A percentile compares a stretch with the other conserved stretches of the same genome.
These are phyloP conservation scores for Gynostemma pentaphyllum DNA, from an alignment of 306 rosid genomes.

Conservation along the genomic window DNA sequence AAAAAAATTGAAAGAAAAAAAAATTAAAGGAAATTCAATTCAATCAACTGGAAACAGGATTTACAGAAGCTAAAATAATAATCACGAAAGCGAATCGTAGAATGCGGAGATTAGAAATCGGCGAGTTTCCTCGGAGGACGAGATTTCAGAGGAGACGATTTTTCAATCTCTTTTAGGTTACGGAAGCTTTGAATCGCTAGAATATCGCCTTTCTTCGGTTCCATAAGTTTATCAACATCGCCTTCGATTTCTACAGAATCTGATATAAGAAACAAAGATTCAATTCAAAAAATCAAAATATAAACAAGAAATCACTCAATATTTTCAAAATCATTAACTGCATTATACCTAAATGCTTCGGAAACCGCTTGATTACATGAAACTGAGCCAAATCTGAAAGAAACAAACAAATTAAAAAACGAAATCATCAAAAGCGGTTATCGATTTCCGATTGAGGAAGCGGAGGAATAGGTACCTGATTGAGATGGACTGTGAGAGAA, in stretches of 20 bases:
- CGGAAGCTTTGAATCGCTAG: constrained; percentile 50
- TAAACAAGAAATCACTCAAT: not conserved
- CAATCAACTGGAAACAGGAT: not conserved
- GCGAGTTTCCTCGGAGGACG: constrained; percentile 63
- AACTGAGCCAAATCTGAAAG: constrained; percentile 63
- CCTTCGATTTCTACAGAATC: constrained; percentile 25
- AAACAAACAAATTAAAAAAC: not conserved
- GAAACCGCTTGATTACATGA: constrained; percentile 28
- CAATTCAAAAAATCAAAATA: not conserved
- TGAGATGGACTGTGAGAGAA: constrained; percentile 86
- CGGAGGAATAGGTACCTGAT: constrained; percentile 45
- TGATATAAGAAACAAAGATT: not conserved
- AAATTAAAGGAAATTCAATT: not conserved
- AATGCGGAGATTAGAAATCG: constrained; percentile 40
- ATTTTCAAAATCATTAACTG: not conserved
- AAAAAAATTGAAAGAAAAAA: not conserved
- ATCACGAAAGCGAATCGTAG: not conserved
- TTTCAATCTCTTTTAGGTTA: constrained; percentile 42
- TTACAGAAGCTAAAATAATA: not conserved
- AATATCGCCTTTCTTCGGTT: constrained; percentile 29
- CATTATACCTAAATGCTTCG: constrained; percentile 33
- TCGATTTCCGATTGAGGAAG: not conserved
- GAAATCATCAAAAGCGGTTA: not conserved
- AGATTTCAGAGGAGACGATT: constrained; percentile 18
- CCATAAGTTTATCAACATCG: constrained; percentile 24